Conservation (phyloP, 805 yeast genomes). For the Candida ovalis region DNA sequence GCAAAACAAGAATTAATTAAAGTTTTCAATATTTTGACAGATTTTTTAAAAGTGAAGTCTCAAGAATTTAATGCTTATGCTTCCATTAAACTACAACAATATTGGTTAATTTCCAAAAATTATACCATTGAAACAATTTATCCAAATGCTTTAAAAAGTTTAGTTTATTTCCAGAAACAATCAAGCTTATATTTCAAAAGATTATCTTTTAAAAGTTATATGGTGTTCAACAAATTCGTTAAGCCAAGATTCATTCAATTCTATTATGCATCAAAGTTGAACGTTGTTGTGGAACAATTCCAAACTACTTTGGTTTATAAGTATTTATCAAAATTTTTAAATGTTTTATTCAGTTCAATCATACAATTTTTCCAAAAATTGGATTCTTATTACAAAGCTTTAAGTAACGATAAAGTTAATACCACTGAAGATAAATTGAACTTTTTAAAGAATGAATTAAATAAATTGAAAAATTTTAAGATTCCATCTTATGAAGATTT, state of each 20-base stretch:
- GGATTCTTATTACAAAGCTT: conserved; percentile 11
- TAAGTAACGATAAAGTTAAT: conserved; percentile 17
- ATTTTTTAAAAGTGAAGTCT: conserved; percentile 7
- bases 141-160: conserved; percentile 12
- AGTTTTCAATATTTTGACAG: not conserved
- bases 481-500: conserved; percentile 24
- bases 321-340: conserved; percentile 5
- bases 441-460: conserved; percentile 30
- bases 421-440: conserved; percentile 29
- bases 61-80: not conserved
- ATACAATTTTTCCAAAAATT: conserved; percentile 7
- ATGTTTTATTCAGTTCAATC: conserved; percentile 2
- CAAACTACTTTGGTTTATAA: conserved; percentile 11
- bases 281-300: conserved; percentile 15
- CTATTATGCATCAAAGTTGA: conserved; percentile 9
- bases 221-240: conserved; percentile 21
- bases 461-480: conserved; percentile 28
- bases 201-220: conserved; percentile 2
- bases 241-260: conserved; percentile 16
- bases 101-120: not conserved
- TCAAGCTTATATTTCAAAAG: conserved; percentile 6
- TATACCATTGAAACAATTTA: conserved; percentile 8
- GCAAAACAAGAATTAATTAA: not conserved
- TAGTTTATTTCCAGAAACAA: conserved; percentile 5
- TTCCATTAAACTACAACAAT: conserved; percentile 4